Conservation (phyloP, 2,329 filamentous ascomycete genomes). For the Diaporthe sp. region DNA sequence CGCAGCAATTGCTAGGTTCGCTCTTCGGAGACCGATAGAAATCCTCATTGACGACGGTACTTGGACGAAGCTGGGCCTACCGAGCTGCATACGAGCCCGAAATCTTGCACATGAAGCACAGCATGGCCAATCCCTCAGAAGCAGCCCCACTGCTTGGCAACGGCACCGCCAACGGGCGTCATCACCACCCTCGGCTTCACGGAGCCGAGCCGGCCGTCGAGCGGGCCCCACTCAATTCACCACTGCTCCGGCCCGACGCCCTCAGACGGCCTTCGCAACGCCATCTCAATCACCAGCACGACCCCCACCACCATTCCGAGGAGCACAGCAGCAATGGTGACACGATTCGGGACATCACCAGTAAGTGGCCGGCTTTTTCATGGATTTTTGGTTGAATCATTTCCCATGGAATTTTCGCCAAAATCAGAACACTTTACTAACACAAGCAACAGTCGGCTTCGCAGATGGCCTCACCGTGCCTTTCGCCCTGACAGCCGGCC, state of each 20-base stretch:
- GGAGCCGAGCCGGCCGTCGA: constrained; percentile 40
- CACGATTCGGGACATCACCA: constrained; percentile 75
- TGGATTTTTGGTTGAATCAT: background rate
- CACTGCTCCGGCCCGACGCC: constrained; percentile 37
- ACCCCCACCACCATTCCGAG: constrained; percentile 39
- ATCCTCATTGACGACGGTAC: background rate
- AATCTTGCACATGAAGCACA: background rate
- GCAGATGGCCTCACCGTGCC: constrained; percentile 85
- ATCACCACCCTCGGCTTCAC: constrained; percentile 9
- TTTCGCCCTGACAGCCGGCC: constrained; percentile 82
- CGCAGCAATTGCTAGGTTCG: background rate
- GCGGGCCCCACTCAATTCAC: constrained; percentile 26
- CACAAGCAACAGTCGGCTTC: constrained; percentile 67
- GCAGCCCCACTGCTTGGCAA: constrained; percentile 38
- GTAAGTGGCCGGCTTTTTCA: background rate
- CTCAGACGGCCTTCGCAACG: constrained; percentile 37
- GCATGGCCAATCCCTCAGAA: constrained; percentile 39
- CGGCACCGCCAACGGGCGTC: constrained; percentile 20
- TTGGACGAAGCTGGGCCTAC: background rate
- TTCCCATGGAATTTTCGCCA: background rate
- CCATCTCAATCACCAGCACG: constrained; percentile 30
- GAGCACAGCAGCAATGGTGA: constrained; percentile 55
- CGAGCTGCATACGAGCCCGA: background rate
- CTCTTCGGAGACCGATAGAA: constrained; percentile 4
- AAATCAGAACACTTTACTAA: background rate